Base-by-base conservation (phyloP, 2,329 filamentous ascomycete species). In the Erysiphe pisi region DNA sequence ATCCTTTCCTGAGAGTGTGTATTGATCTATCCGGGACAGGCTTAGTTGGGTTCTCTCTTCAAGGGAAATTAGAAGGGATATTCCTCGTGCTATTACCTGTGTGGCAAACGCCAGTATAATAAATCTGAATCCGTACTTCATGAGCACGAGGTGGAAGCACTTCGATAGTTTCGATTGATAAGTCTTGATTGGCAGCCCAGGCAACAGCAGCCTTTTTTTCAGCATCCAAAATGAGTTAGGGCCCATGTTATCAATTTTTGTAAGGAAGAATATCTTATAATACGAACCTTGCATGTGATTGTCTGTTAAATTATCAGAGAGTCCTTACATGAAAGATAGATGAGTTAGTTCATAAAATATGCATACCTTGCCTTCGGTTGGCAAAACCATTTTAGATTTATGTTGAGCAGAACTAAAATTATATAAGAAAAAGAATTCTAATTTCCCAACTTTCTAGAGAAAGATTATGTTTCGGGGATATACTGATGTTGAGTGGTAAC, bases 91-190 rank as follows among this genome's bases (percentile, higher is more conserved):
- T 82, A 83, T 80, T 85, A 95, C 93, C 93, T 83, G 94, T 99
- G 86, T 99, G 95, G 87, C 95, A 99, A 83, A 99, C 95, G 84
- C 95, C 95, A 76, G 95, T 99, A 87, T 97, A 96, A 87, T 94
- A 91, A 83, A 98, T 93, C 86, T 98, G 86, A 83, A 99, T 97
- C 81, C 95, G 93, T 82, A 99, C 95, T 86, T 99, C 95, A 85
- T 97, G 89, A 78, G 94, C 94, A 84, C 87, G 90, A 78, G 95
- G 95, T 79, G 94, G 91, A 76, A 87, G 89, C 80, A 99, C 95
- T 85, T 98, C 94, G 81, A 99, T 87, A 80, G 97, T 93, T 85
- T 99, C 95, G 80, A 98, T 88, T 81, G 87, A 89, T 79, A 99
- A 88, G 80, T 93, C 90, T 86, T 97, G 92, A 83, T 92, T 94